Evolutionary conservation across 345 rosid genomes (phyloP), one percentile per base, ranked within the genome.

Genomic region (Bruguiera gymnorhiza): DNA sequence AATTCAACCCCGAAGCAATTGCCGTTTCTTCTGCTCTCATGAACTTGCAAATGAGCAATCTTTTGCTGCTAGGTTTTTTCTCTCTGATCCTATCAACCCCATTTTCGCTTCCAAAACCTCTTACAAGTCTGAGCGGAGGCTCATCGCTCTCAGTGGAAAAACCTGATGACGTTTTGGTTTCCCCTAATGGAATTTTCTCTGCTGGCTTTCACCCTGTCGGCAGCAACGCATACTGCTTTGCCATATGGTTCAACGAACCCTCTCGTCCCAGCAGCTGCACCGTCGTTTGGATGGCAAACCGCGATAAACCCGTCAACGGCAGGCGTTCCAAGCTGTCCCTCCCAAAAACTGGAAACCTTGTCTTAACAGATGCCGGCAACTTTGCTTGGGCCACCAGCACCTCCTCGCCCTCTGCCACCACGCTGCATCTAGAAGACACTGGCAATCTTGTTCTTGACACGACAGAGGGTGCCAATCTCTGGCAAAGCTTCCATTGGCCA

Each of bases 121-220:
- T 43, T 1, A 31, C 54, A n/a, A 50, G 60, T 51, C 26, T 79
- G 20, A 21, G 30, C 4, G 18, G 15, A 70, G 81, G 82, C 39
- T 78, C 72, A 7, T 72, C 74, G 15, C 69, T 79, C n/a, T 76
- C 79, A 1, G 79, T 76, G 3, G 75, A 79, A 39, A 67, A 79
- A 8, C 66, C 73, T 1, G 66, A 43, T 2, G 43, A 75, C 24
- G 18, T 72, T 29, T 34, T 83, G 21, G 9, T 57, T 15, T 26
- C 27, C 27, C 27, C 27, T 26, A 1, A 0, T 26, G 27, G 27
- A 26, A 26, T 26, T 26, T 26, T 26, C 1, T 26, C 27, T 26
- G 27, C 27, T 26, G 27, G 27, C 27, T 26, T 26, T 26, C 27
- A 26, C 27, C 27, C 27, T 26, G 27, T 26, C 27, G 27, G 27